A percentile compares a stretch with the other conserved stretches of the same genome.
Conservation (phyloP, 208 protist genomes). For the Leishmania major region DNA sequence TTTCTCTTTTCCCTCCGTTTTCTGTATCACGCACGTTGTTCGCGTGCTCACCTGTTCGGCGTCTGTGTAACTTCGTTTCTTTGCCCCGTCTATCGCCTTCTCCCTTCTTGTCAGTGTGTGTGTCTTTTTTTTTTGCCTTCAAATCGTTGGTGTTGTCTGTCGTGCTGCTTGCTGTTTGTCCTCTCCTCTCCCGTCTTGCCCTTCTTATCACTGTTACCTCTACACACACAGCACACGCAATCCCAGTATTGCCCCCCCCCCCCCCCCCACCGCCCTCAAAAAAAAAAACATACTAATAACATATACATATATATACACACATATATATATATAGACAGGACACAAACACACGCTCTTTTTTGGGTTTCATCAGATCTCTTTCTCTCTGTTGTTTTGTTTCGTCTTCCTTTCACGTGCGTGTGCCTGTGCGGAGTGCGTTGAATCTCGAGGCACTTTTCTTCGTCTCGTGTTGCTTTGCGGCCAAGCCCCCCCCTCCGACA, state of each 20-base stretch:
- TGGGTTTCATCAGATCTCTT: too few relatives aligned
- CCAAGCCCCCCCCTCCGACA: background rate
- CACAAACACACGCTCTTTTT: too few relatives aligned
- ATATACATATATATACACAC: conserved; percentile 29
- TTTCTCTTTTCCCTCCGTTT: background rate
- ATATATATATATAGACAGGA: too few relatives aligned
- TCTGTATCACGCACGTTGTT: background rate
- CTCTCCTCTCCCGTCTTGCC: background rate
- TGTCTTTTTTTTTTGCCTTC: background rate
- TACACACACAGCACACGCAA: too few relatives aligned
- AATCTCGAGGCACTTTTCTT: background rate
- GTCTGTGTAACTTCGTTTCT: background rate
- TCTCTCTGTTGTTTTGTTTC: background rate
- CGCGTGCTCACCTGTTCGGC: background rate
- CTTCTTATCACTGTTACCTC: background rate
- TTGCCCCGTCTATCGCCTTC: background rate
- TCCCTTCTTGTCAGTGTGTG: background rate
- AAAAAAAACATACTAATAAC: background rate
- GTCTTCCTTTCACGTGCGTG: conserved; percentile 2
- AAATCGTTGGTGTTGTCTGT: background rate
- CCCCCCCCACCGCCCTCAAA: background rate
- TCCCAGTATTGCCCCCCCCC: background rate
- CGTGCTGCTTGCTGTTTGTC: too few relatives aligned
- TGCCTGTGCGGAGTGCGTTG: background rate
- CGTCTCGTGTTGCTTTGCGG: too few relatives aligned